Percentiles rank a stretch among this genome's conserved stretches.
phyloP scores from a whole-genome alignment of 306 rosid genomes.

The Gillenia trifoliata region DNA sequence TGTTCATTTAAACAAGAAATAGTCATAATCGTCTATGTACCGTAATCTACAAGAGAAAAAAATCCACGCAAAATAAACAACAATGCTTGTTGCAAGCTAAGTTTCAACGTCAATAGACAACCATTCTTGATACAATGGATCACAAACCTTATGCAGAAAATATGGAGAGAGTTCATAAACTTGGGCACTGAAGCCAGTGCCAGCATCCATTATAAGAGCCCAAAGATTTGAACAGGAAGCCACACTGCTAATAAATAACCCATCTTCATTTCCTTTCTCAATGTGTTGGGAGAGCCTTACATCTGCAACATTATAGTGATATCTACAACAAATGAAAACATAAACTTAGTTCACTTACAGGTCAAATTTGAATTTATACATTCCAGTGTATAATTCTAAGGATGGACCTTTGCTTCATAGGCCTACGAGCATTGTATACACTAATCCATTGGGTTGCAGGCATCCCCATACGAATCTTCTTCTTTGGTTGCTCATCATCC shows the following conservation, averaged over 20 bases:
- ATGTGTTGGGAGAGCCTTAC: conserved; percentile 79
- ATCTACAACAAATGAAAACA: conserved; percentile 41
- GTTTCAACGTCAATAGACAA: neutral
- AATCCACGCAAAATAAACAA: neutral
- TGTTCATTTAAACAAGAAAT: conserved; percentile 29
- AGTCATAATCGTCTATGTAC: neutral
- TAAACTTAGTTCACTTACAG: neutral
- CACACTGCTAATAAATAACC: conserved; percentile 73
- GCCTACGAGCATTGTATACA: conserved; percentile 72
- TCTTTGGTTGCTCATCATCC: conserved; percentile 77
- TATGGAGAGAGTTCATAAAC: conserved; percentile 64
- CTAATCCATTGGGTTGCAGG: conserved; percentile 91
- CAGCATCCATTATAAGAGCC: conserved; percentile 96
- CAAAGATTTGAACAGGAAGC: conserved; percentile 71
- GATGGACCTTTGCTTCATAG: conserved; percentile 86
- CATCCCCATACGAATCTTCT: conserved; percentile 78
- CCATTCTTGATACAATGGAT: neutral
- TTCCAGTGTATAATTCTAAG: neutral
- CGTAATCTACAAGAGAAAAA: too few relatives aligned
- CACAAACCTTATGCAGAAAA: conserved; percentile 80
- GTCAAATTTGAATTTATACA: neutral
- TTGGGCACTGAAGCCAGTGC: conserved; percentile 81
- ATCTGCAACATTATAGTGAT: conserved; percentile 85
- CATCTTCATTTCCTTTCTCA: conserved; percentile 87
- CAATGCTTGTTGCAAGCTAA: neutral